Conservation (phyloP, 2,329 filamentous ascomycete species). For the Venturia pyrina region DNA sequence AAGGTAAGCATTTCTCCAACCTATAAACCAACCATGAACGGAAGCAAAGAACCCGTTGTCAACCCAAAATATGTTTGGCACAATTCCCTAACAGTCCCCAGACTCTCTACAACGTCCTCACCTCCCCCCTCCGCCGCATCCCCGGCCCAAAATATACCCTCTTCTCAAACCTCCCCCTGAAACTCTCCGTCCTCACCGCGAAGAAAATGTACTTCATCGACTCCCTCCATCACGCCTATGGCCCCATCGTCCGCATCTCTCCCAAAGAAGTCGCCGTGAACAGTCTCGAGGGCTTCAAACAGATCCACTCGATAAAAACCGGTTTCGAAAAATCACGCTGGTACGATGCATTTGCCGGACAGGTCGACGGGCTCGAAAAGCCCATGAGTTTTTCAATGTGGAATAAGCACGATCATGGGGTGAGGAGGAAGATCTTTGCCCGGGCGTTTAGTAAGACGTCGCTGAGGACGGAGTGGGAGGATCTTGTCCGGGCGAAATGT, state of each 20-base stretch:
- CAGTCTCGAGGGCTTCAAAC: background rate
- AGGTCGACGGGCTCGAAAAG: conserved; percentile 15
- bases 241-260: conserved; percentile 2
- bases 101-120: conserved; percentile 17
- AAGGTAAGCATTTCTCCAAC: background rate
- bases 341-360: background rate
- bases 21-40: too few relatives aligned
- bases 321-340: background rate
- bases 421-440: conserved; percentile 26
- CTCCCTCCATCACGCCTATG: conserved; percentile 21
- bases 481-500: conserved; percentile 23
- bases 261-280: conserved; percentile 5
- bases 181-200: conserved; percentile 27
- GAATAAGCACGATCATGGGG: conserved; percentile 25
- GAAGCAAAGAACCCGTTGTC: too few relatives aligned
- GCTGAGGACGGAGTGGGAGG: conserved; percentile 28
- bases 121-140: conserved; percentile 21
- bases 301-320: background rate
- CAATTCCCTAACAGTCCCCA: background rate
- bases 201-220: conserved; percentile 31
- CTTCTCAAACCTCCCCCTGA: conserved; percentile 25
- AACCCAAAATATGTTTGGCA: too few relatives aligned
- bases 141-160: conserved; percentile 23
- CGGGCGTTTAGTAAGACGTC: conserved; percentile 26
- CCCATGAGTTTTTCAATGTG: conserved; percentile 28